Base-by-base conservation (phyloP, 2,329 filamentous ascomycete genomes). In the Ophiostoma sp. region DNA sequence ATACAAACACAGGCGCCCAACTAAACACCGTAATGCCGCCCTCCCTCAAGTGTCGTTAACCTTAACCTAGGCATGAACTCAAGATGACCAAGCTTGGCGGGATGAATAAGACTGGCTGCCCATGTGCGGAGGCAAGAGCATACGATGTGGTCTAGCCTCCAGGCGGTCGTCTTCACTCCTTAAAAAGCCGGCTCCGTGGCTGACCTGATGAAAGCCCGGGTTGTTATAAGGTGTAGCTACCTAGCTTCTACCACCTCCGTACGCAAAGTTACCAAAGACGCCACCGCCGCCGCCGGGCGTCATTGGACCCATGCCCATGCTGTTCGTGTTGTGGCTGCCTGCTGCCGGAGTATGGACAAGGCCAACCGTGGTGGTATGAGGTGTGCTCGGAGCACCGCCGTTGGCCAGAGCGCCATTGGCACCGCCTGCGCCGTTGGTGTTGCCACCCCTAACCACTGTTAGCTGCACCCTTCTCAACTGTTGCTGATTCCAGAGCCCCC, bases 261-360 rank as follows among this genome's bases (percentile, higher is more conserved):
- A 85, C 70, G 83, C 81, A 78, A 94, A 94, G 76, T 83, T 85
- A 64, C 91, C 91, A 81, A 94, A 93, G 38, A 89, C 87, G 66
- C 90, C 89, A 40, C 88, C 88, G 2, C 87, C 87, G 27, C 87
- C 89, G 40, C 91, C 90, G 0, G 92, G 92, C 7, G 92, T 95
- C 84, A 93, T 88, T 47, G 89, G 85, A 2, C 89, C 89, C 76
- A 89, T 86, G 66, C 83, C 78, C 75, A 82, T 78, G 66, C 81
- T 85, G 75, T 83, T 88, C 72, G 81, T 85, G 77, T 87, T 84
- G 72, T 85, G 78, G 71, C 76, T 81, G 70, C 76, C 89, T 12
- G 91, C 94, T 75, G 89, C 92, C 1, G 93, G 89, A 14, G 87
- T 88, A 76, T 82, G 86, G 14, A 84, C 76, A 14, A 77, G 73